Conservation (phyloP, 495 filamentous ascomycete species). For the Polyplosphaeria fusca region DNA sequence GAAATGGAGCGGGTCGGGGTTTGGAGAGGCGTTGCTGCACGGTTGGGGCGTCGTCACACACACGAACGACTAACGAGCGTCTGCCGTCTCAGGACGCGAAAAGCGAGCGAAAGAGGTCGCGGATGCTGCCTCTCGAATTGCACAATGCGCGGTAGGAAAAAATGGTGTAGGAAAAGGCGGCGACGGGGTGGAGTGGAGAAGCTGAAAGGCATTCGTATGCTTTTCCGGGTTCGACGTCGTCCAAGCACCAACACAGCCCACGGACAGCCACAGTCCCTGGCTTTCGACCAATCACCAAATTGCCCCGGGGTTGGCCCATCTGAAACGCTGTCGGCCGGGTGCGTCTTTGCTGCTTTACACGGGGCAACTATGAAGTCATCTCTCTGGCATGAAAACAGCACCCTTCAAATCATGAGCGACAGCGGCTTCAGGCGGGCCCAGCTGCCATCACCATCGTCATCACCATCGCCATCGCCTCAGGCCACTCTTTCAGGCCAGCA, state of each 20-base stretch:
- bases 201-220: neutral
- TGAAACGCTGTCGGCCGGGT: neutral
- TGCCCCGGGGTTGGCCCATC: neutral
- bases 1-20: neutral
- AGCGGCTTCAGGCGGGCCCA: too few species aligned
- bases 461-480: too few species aligned
- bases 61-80: neutral
- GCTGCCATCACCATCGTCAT: too few species aligned
- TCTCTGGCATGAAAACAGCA: neutral
- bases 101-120: neutral
- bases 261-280: too few species aligned
- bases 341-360: too few species aligned
- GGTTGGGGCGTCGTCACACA: neutral
- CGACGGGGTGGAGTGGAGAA: neutral
- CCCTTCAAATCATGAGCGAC: neutral
- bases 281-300: neutral
- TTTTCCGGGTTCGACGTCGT: neutral
- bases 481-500: too few species aligned
- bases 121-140: neutral
- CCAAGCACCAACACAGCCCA: too few species aligned
- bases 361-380: neutral
- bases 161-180: neutral
- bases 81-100: neutral
- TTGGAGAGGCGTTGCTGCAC: neutral
- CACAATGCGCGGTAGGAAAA: neutral